A percentile compares a stretch with the other conserved stretches of the same genome.
These are phyloP conservation scores for Terfezia claveryi DNA, from an alignment of 495 filamentous ascomycete species.

Conservation along the genomic window DNA sequence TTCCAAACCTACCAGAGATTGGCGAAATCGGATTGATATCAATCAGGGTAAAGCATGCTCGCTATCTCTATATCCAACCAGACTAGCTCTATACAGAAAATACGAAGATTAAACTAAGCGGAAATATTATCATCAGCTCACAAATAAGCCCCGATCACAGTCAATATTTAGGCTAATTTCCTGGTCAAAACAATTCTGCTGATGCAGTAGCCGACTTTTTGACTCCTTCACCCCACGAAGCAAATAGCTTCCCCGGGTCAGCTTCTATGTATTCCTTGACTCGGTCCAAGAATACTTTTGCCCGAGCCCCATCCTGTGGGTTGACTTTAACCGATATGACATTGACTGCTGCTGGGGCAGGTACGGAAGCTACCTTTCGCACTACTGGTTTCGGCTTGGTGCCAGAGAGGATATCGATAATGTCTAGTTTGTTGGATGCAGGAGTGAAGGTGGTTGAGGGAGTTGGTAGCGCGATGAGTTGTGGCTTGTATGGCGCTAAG, in stretches of 20 bases:
- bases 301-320: constrained; percentile 56
- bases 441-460: constrained; percentile 20
- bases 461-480: constrained; percentile 18
- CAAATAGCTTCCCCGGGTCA: constrained; percentile 48
- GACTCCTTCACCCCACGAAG: no score
- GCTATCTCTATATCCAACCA: no score
- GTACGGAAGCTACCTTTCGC: constrained; percentile 17
- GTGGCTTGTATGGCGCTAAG: not conserved
- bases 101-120: no score
- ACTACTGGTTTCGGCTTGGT: constrained; percentile 20
- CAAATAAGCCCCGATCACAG: no score
- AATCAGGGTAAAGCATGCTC: no score
- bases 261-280: constrained; percentile 61
- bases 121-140: no score
- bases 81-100: no score
- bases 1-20: no score
- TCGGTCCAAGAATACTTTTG: constrained; percentile 56
- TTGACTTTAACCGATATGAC: constrained; percentile 60
- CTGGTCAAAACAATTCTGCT: no score
- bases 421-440: constrained; percentile 26
- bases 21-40: no score
- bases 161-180: no score
- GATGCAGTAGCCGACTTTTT: no score
- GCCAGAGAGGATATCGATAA: constrained; percentile 56
- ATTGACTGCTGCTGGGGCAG: constrained; percentile 34